These are phyloP conservation scores for Mimosa bimucronata DNA, from an alignment of 306 rosid genomes.

Conservation along the genomic window DNA sequence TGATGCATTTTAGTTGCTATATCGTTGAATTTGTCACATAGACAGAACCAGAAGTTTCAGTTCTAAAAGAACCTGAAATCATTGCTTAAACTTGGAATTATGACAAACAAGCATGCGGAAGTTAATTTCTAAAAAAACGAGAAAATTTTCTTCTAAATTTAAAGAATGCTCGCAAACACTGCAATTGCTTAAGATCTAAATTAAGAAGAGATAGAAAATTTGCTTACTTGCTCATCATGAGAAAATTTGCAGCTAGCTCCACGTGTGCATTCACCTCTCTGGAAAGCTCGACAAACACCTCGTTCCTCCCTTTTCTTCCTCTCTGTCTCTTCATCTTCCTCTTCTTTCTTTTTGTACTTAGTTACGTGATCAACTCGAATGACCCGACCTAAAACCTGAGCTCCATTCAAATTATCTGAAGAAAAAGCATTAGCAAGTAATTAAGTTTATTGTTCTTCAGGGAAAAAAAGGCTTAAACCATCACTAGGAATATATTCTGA, in stretches of 20 bases:
- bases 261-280: conserved; percentile 88
- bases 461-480: neutral
- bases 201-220: neutral
- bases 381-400: conserved; percentile 73
- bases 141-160: neutral
- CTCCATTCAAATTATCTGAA: conserved; percentile 89
- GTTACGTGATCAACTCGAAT: conserved; percentile 89
- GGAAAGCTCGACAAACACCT: conserved; percentile 93
- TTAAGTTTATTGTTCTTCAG: neutral
- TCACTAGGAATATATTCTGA: neutral
- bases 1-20: neutral
- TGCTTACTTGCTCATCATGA: conserved; percentile 80
- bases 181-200: neutral
- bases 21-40: conserved; percentile 5
- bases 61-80: too few relatives aligned
- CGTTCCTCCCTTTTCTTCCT: conserved; percentile 86
- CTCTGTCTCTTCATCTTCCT: conserved; percentile 88
- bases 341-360: conserved; percentile 88
- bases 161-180: neutral
- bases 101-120: neutral
- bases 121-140: neutral
- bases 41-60: neutral
- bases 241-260: conserved; percentile 91
- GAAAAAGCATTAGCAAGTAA: neutral
- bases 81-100: too few relatives aligned